Conservation (phyloP, 495 filamentous ascomycete genomes). For the Aspergillus sclerotiicarbonarius region DNA sequence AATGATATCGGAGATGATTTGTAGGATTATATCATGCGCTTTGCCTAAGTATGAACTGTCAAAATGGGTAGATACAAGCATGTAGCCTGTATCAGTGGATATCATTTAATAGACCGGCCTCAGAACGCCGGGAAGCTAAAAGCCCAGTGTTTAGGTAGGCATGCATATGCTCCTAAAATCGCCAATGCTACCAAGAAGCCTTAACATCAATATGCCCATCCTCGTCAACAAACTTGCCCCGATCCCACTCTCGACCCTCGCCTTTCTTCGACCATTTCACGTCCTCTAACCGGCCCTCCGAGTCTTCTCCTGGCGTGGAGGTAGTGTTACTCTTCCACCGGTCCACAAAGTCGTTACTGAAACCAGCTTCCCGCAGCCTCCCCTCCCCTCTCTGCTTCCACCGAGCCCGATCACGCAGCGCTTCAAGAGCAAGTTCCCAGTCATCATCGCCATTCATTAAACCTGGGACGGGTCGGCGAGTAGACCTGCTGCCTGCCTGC, state of each 20-base stretch:
- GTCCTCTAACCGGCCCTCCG: slow-evolving; percentile 58
- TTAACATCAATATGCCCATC: slow-evolving; percentile 57
- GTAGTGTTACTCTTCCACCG: slow-evolving; percentile 70
- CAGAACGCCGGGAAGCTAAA: background rate
- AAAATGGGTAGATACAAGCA: background rate
- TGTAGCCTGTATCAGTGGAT: background rate
- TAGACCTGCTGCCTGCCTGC: slow-evolving; percentile 22
- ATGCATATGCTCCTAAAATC: background rate
- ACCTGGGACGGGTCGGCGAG: slow-evolving; percentile 38
- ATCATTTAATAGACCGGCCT: background rate
- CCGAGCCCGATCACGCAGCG: slow-evolving; percentile 72
- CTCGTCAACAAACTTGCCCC: slow-evolving; percentile 71
- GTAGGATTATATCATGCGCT: too few relatives aligned
- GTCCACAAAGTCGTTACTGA: slow-evolving; percentile 71
- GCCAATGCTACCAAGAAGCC: slow-evolving; percentile 39
- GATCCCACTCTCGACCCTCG: slow-evolving; percentile 87
- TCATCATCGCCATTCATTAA: slow-evolving; percentile 57
- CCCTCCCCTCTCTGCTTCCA: slow-evolving; percentile 81
- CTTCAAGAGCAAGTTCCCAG: slow-evolving; percentile 83
- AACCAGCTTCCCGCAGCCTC: slow-evolving; percentile 72
- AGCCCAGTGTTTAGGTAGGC: background rate
- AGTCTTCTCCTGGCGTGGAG: slow-evolving; percentile 37
- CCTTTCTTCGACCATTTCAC: slow-evolving; percentile 79
- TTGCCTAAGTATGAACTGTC: background rate
- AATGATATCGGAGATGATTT: too few relatives aligned